These are phyloP conservation scores for Streptanthus diversifolius DNA, from an alignment of 345 rosid species.

Conservation along the genomic window DNA sequence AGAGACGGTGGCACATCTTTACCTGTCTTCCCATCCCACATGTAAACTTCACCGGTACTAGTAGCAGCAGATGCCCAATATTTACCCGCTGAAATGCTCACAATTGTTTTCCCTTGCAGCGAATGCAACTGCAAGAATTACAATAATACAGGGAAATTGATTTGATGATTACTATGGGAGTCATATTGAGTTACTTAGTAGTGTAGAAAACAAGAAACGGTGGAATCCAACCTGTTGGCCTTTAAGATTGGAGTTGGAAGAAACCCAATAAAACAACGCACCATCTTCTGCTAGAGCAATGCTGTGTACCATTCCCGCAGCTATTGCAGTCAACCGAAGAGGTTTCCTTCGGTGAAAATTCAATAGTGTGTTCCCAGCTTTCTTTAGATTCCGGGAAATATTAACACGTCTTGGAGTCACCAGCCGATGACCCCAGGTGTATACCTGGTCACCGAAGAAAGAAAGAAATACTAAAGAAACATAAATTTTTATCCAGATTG, in stretches of 20 bases:
- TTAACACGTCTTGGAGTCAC: constrained; percentile 87
- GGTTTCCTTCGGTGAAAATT: constrained; percentile 76
- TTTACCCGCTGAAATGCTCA: constrained; percentile 89
- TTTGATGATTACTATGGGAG: neutral
- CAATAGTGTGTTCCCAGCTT: constrained; percentile 56
- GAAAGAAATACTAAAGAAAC: constrained; percentile 23
- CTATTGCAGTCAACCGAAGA: constrained; percentile 70
- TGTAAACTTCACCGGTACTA: constrained; percentile 82
- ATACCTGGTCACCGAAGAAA: constrained; percentile 52
- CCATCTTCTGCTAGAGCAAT: constrained; percentile 92
- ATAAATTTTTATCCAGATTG: constrained; percentile 12
- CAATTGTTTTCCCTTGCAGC: constrained; percentile 53
- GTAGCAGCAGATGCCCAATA: constrained; percentile 89
- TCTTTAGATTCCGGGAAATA: constrained; percentile 67
- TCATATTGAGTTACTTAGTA: neutral
- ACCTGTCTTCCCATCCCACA: constrained; percentile 80
- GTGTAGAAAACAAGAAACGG: neutral
- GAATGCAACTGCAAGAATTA: constrained; percentile 52
- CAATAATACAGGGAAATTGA: neutral
- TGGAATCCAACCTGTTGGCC: constrained; percentile 76
- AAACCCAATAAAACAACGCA: constrained; percentile 84
- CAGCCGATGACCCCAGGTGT: constrained; percentile 95
- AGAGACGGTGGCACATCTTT: constrained; percentile 53
- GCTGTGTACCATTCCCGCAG: constrained; percentile 94
- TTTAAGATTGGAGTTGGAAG: constrained; percentile 80